Evolutionary conservation across 495 filamentous ascomycete species (phyloP).

Genomic region (Tuber umbilicatum): DNA sequence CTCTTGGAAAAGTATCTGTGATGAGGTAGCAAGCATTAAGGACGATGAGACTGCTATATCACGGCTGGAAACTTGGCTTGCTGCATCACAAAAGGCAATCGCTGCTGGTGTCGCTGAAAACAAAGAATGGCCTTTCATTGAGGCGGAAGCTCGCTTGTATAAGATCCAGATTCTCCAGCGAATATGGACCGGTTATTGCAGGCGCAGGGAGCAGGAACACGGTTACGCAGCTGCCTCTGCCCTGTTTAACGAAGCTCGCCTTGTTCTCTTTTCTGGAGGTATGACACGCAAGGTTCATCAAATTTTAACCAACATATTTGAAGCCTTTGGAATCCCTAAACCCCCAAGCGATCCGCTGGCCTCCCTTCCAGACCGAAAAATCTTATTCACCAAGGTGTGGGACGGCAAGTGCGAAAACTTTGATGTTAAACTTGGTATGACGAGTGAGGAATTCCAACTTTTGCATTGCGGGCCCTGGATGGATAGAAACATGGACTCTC

Average conservation of each 20-base stretch:
- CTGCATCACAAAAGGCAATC: slow-evolving; percentile 24
- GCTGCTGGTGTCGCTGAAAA: slow-evolving; percentile 28
- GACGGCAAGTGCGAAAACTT: slow-evolving; percentile 36
- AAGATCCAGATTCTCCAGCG: slow-evolving; percentile 43
- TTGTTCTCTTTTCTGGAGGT: slow-evolving; percentile 22
- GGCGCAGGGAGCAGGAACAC: slow-evolving; percentile 32
- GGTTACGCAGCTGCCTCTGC: slow-evolving; percentile 43
- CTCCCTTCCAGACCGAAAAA: slow-evolving; percentile 32
- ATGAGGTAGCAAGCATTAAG: slow-evolving; percentile 23
- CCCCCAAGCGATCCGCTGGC: slow-evolving; percentile 13
- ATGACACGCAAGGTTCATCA: slow-evolving; percentile 41
- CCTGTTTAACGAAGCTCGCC: slow-evolving; percentile 39
- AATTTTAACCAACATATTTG: slow-evolving; percentile 36
- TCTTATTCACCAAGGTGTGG: slow-evolving; percentile 19
- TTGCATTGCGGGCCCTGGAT: slow-evolving; percentile 64
- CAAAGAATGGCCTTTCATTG: slow-evolving; percentile 41
- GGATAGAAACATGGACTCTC: slow-evolving; percentile 63
- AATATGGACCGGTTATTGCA: slow-evolving; percentile 43
- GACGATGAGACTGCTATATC: slow-evolving; percentile 28
- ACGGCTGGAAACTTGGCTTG: slow-evolving; percentile 27
- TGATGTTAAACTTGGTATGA: slow-evolving; percentile 43
- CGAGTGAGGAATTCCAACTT: slow-evolving; percentile 55
- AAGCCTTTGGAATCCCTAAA: slow-evolving; percentile 32
- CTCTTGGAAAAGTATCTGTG: slow-evolving; percentile 27
- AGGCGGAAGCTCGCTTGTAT: slow-evolving; percentile 45